Percentiles rank a stretch among this genome's conserved stretches.
Evolutionary conservation across 371 early-diverging fungal species (phyloP).

Genomic region (Apophysomyces variabilis): DNA sequence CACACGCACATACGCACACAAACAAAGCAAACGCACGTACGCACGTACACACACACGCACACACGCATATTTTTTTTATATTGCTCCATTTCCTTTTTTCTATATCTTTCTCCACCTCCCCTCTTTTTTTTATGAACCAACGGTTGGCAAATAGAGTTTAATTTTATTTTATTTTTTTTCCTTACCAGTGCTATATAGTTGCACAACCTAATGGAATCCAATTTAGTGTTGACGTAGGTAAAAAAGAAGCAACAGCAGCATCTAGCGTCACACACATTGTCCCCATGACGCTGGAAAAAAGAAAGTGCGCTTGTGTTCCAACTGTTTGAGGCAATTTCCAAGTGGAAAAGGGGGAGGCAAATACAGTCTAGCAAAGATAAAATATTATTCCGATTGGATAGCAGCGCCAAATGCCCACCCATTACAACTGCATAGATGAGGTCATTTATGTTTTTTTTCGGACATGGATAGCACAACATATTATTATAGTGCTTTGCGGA

Average conservation of each 20-base stretch:
- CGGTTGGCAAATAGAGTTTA: conserved; percentile 5
- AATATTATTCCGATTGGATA: conserved; percentile 1
- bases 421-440: neutral
- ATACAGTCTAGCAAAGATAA: no score
- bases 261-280: conserved; percentile 6
- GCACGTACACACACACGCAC: neutral
- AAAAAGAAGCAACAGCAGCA: neutral
- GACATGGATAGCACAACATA: no score
- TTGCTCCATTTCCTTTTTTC: neutral
- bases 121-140: neutral
- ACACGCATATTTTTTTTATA: neutral
- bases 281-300: conserved; percentile 4
- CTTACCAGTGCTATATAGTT: neutral
- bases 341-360: neutral
- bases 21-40: no score
- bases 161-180: neutral
- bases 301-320: neutral
- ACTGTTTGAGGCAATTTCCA: conserved; percentile 1
- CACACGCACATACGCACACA: neutral
- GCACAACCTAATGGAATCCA: conserved; percentile 3
- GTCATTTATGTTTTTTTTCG: neutral
- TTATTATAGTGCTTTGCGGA: no score
- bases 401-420: neutral
- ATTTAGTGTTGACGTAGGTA: conserved; percentile 7
- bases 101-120: neutral